Evolutionary conservation across 495 filamentous ascomycete genomes (phyloP), one percentile per base, ranked within the genome.

Genomic region (Evernia prunastri): DNA sequence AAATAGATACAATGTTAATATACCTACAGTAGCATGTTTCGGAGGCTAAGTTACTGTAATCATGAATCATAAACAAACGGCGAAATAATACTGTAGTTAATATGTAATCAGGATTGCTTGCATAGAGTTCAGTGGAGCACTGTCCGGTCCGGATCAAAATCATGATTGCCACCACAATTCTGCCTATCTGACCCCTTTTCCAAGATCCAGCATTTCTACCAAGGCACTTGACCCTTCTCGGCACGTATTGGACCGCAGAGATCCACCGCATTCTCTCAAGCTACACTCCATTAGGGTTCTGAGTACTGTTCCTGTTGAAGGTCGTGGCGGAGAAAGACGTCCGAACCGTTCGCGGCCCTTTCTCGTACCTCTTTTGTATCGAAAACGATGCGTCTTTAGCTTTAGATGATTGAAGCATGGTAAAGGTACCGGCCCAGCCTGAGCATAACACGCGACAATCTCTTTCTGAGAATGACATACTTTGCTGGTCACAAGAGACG

Each of bases 321-420:
- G 9, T 54, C 60, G 60, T 51, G 25, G 29, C 60, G 60, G 60
- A 61, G 43, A 29, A n/a, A 37, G 11, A 45, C n/a, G n/a, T 61
- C 60, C 60, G 60, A 29, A 25, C 18, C 12, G 33, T 45, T 51
- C 10, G 43, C 43, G 39, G 37, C 25, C 40, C 29, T 39, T 25
- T 58, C 56, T 58, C 39, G 15, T 40, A 15, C 15, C 11, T 35
- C 59, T 61, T 61, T 31, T 25, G 43, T 47, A 61, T 54, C 60
- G 1, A 54, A 8, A 7, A 53, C 1, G 2, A 61, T 61, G 47
- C 0, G 31, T 15, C 17, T 53, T 61, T 25, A n/a, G n/a, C n/a
- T n/a, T n/a, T n/a, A n/a, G 17, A 13, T 2, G 4, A 25, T 10
- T 4, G n/a, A 27, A 27, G 4, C 45, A 49, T 49, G 45, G n/a